Base-by-base conservation (phyloP, 129 eudicot genomes). In the Erigeron canadensis region DNA sequence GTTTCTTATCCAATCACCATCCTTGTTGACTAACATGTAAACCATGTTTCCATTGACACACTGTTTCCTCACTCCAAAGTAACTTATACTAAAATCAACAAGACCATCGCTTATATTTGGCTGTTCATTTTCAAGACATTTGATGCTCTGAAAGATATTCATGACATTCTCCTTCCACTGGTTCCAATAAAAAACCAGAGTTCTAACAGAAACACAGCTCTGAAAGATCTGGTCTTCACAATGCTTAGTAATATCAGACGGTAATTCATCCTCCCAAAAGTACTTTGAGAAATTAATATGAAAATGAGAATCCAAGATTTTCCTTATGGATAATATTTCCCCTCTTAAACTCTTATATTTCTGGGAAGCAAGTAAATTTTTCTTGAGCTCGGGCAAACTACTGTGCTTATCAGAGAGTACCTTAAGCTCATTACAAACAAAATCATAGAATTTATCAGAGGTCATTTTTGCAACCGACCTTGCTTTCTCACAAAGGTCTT, bases 391-490 rank as follows among this genome's bases (percentile, higher is more conserved):
- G 7, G 18, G 8, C 55, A 48, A 48, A 16, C 55, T 9, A 48
- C 55, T 13, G 13, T 48, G 55, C 18, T 48, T n/a, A 48, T 48
- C 18, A 48, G 55, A 9, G 55, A 48, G 5, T 48, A 48, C 55
- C n/a, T 48, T 15, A 13, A 48, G 55, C 55, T 48, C 55, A 48
- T 48, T 48, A 48, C 55, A 48, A 47, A 48, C 55, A 48, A 48
- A n/a, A 48, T 6, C 55, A 48, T 48, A 48, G 55, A 48, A 48
- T 11, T 48, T 5, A 48, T 48, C 55, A 1, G 55, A 48, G 16
- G 13, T 16, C 55, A 48, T 48, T 48, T 48, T 48, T 48, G 55
- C 55, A 48, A 48, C 18, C 0, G 8, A 48, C 55, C n/a, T 48
- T 48, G 55, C 55, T 48, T 48, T 48, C 55, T 48, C 18, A 48